Evolutionary conservation across 805 yeast genomes (phyloP), one percentile per base, ranked within the genome.

Genomic region (Sungouiozyma intestinalis): DNA sequence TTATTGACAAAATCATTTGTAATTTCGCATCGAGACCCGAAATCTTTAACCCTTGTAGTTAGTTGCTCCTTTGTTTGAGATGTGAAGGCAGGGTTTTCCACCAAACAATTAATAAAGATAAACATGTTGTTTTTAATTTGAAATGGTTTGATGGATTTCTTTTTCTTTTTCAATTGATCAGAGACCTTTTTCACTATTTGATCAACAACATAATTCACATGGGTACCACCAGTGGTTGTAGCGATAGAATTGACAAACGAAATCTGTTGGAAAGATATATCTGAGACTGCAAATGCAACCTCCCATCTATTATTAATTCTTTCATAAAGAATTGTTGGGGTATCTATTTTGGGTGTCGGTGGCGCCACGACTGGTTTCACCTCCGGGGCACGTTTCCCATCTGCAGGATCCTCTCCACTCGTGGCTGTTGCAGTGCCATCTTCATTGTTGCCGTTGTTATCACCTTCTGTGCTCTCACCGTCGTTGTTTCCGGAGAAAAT

Each of bases 231-330:
- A 1, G 90, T 68, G 0, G 97, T 90, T 0, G 98, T 92, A 0
- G 98, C 98, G 59, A 92, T 92, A 5, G 97, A 87, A 60, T 92
- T 92, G 14, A 92, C 98, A 66, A 92, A 92, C 31, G 97, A 88
- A 35, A 92, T 92, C 62, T 92, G 98, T 53, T 85, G 85, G 64
- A 92, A 92, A 2, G 75, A 66, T 3, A 88, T 90, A 55, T 87
- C 95, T 35, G 97, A 84, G 3, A 87, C 82, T 1, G 95, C 90
- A 67, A 92, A 90, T 0, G 95, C 98, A 46, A 92, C 63, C 62
- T 92, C 98, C 98, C 98, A 92, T 48, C 96, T 74, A 44, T 84
- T 92, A 54, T 79, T 83, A 36, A 87, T 63, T 36, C 77, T 74
- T 61, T 85, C 92, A 58, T 87, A 84, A 11, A 92, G 80, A 42